Base-by-base conservation (phyloP, 129 eudicot genomes). In the Silybum marianum region DNA sequence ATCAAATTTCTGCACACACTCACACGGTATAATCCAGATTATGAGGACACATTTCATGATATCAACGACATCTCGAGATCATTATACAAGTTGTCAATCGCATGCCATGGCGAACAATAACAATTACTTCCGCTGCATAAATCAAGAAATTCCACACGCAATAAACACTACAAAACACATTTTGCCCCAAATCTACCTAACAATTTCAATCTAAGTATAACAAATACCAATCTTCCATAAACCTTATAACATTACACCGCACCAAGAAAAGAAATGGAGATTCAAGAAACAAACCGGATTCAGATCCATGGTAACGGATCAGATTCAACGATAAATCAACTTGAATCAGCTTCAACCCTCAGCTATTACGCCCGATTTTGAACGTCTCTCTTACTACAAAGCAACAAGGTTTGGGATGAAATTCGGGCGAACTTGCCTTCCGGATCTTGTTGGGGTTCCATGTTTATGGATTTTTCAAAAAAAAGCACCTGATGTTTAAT, bases 291-390 rank as follows among this genome's bases (percentile, higher is more conserved):
- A 69, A 78, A 89, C 93, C 23, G 88, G 89, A 66, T 82, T 89
- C 76, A 83, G 90, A 87, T 89, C 93, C 93, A 89, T 89, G 69
- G 40, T 34, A 70, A 79, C 40, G 77, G 80, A 77, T 72, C 60
- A 73, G 42, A 32, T 21, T 58, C 34, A 76, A 23, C n/a, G 81
- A 40, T 69, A 36, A 62, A 77, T 72, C 78, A 30, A 46, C 72
- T 42, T 81, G 66, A 73, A 66, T 36, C 65, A 7, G 68, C 66
- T 72, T 77, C 48, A 18, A 51, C 23, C 76, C 38, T 69, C 48
- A 73, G 73, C 73, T 63, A 74, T 24, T 75, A 46, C 25, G 32
- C 74, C 72, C 30, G 44, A 38, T 58, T 38, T 76, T 40, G 69
- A 65, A 65, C 69, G 30, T 21, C 70, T 77, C 74, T 65, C 79